Conservation (phyloP, 1,139 yeast species). For the Zygotorulaspora mrakii region DNA sequence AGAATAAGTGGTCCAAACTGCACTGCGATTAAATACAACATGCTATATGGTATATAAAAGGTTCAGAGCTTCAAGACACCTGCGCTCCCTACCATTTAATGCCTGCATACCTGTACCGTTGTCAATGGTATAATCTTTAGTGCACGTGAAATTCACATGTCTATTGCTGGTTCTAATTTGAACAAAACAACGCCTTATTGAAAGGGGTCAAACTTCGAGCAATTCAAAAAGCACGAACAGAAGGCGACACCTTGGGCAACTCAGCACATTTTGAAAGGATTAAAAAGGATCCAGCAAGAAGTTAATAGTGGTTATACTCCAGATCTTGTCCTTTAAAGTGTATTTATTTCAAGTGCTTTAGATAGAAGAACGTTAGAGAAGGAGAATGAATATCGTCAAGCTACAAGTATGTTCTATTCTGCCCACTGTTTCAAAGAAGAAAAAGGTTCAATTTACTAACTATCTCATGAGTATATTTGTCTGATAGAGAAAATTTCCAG, state of each 20-base stretch:
- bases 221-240: not conserved
- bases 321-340: too few relatives aligned
- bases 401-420: conserved; percentile 39
- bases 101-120: too few relatives aligned
- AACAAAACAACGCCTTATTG: not conserved
- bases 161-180: too few relatives aligned
- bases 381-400: conserved; percentile 53
- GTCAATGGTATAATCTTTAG: too few relatives aligned
- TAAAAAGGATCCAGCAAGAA: too few relatives aligned
- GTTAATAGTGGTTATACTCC: too few relatives aligned
- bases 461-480: too few relatives aligned
- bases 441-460: conserved; percentile 5
- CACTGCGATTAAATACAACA: not conserved
- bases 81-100: too few relatives aligned
- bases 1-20: not conserved
- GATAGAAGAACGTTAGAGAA: not conserved
- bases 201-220: not conserved
- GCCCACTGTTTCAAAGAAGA: too few relatives aligned
- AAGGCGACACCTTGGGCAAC: not conserved
- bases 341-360: not conserved
- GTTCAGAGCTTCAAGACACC: not conserved
- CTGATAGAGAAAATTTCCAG: conserved; percentile 72
- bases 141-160: too few relatives aligned
- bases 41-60: not conserved
- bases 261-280: not conserved